A percentile compares a stretch with the other conserved stretches of the same genome.
Evolutionary conservation across 2,329 filamentous ascomycete species (phyloP).

Genomic region (Ascomycota sp.): DNA sequence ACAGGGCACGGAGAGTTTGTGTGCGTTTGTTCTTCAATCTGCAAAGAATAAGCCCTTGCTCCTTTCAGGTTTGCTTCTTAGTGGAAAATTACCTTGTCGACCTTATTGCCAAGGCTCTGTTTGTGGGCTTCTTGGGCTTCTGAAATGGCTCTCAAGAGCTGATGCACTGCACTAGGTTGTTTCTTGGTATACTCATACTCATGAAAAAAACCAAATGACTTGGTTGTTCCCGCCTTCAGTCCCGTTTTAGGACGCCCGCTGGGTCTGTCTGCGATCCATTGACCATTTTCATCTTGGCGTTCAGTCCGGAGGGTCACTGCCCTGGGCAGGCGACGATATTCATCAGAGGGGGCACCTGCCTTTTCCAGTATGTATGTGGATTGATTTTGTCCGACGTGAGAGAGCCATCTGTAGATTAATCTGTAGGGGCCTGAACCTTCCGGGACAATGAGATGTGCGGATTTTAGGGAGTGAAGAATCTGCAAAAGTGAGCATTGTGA

Average conservation of each 20-base stretch:
- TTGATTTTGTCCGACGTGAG: conserved; percentile 8
- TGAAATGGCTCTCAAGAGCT: neutral
- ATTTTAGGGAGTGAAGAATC: neutral
- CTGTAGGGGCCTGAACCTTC: conserved; percentile 2
- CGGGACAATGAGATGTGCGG: conserved; percentile 1
- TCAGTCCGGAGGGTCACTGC: conserved; percentile 6
- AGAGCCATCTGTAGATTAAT: conserved; percentile 8
- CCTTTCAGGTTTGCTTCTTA: no score
- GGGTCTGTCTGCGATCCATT: conserved; percentile 2
- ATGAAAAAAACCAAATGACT: conserved; percentile 4
- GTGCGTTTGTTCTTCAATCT: no score
- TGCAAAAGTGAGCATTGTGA: neutral
- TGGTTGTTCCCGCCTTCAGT: neutral
- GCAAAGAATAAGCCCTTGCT: no score
- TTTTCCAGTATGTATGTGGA: conserved; percentile 8
- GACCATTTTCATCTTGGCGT: conserved; percentile 1
- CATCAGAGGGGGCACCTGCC: neutral
- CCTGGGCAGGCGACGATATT: conserved; percentile 5
- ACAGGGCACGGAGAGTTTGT: no score
- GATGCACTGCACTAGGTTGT: neutral
- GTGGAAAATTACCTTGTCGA: no score
- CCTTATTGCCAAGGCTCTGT: neutral
- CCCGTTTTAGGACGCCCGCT: conserved; percentile 1
- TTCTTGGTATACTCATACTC: conserved; percentile 5
- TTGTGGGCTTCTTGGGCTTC: neutral